These are phyloP conservation scores for Ceratobasidium sp. DNA, from an alignment of 1,284 basidiomycete species.

Conservation along the genomic window DNA sequence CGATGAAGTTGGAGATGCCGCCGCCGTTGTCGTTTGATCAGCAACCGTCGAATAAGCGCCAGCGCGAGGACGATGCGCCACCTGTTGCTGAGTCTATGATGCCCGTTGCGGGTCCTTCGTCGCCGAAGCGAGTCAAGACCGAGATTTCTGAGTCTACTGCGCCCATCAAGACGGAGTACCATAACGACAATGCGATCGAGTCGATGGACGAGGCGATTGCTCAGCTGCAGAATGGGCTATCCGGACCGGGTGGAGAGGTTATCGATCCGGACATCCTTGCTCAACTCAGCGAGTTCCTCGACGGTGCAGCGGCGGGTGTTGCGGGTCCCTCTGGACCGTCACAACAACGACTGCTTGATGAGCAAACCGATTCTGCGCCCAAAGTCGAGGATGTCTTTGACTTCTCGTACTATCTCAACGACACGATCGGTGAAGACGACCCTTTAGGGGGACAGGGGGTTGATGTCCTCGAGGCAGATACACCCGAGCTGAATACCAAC, in stretches of 20 bases:
- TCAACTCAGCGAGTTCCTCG: conserved; percentile 39
- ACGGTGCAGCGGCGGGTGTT: conserved; percentile 18
- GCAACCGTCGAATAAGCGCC: conserved; percentile 29
- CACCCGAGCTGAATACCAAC: conserved; percentile 41
- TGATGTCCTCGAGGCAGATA: conserved; percentile 32
- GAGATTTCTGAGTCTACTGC: conserved; percentile 25
- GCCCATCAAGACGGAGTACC: conserved; percentile 36
- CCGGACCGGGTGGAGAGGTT: conserved; percentile 21
- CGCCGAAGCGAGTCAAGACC: conserved; percentile 43
- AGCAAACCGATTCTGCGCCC: conserved; percentile 11
- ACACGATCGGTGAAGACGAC: conserved; percentile 36
- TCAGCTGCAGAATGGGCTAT: conserved; percentile 5
- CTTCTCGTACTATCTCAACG: conserved; percentile 42
- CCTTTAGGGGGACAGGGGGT: conserved; percentile 31
- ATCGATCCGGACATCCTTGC: conserved; percentile 35
- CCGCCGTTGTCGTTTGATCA: conserved; percentile 22
- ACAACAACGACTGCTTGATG: conserved; percentile 4
- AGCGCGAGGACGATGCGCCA: conserved; percentile 33
- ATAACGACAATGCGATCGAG: conserved; percentile 25
- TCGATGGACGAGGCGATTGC: conserved; percentile 36
- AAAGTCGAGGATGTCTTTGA: conserved; percentile 42
- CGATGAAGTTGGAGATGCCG: conserved; percentile 29
- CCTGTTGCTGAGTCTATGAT: conserved; percentile 22
- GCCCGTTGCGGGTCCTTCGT: conserved; percentile 32
- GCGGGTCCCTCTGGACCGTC: background rate